Conservation (phyloP, 139 green algal species). For the Monoraphidium neglectum region DNA sequence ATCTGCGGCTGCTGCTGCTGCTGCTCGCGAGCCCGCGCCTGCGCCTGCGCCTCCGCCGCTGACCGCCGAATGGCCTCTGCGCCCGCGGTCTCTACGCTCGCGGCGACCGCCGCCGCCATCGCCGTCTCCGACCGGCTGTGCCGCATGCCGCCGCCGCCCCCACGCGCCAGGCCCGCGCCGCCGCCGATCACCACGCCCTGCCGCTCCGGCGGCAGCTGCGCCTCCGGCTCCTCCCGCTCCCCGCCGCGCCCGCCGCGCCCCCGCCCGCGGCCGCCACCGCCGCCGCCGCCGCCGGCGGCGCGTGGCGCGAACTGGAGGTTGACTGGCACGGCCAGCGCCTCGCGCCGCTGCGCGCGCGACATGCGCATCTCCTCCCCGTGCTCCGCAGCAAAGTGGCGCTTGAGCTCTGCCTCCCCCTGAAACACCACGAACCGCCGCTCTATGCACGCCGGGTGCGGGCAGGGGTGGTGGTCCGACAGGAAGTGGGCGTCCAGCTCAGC, state of each 20-base stretch:
- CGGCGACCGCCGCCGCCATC: slow-evolving; percentile 26
- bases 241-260: neutral
- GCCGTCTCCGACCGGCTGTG: slow-evolving; percentile 46
- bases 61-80: slow-evolving; percentile 26
- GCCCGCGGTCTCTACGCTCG: slow-evolving; percentile 40
- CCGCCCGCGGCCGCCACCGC: neutral
- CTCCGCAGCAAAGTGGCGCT: slow-evolving; percentile 72
- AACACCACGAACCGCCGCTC: slow-evolving; percentile 95
- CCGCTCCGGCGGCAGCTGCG: neutral
- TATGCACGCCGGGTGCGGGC: slow-evolving; percentile 82
- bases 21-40: neutral
- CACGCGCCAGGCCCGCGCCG: slow-evolving; percentile 25
- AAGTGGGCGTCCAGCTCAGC: slow-evolving; percentile 90
- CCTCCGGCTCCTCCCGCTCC: neutral
- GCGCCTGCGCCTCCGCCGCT: neutral
- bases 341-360: slow-evolving; percentile 63
- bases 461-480: slow-evolving; percentile 76
- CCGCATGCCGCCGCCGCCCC: slow-evolving; percentile 19
- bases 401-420: slow-evolving; percentile 75
- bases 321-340: slow-evolving; percentile 70
- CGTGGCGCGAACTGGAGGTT: slow-evolving; percentile 49
- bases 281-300: neutral
- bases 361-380: slow-evolving; percentile 72
- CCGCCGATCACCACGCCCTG: slow-evolving; percentile 49
- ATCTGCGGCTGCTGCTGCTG: neutral